Percentiles rank a stretch among this genome's conserved stretches.
These are phyloP conservation scores for Fragilaria radians DNA, from an alignment of 108 stramenopile genomes.

Conservation along the genomic window DNA sequence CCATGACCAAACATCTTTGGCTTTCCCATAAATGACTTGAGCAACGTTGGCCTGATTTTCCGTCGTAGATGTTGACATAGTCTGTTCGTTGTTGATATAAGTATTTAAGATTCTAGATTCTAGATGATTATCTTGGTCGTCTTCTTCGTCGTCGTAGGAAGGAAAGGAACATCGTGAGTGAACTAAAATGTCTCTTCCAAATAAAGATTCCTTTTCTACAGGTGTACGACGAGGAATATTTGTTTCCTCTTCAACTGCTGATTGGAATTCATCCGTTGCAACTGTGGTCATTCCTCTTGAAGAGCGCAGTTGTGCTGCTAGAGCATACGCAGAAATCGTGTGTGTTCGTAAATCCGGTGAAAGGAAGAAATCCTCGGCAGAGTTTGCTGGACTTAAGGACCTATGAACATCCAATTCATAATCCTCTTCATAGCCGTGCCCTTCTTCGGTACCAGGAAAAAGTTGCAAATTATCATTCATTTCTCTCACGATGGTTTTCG, in stretches of 20 bases:
- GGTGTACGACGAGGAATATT: neutral
- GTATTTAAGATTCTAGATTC: neutral
- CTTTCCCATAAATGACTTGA: slow-evolving; percentile 40
- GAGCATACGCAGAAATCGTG: slow-evolving; percentile 14
- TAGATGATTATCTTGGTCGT: neutral
- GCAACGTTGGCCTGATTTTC: slow-evolving; percentile 39
- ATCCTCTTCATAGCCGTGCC: slow-evolving; percentile 14
- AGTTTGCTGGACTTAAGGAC: slow-evolving; percentile 6
- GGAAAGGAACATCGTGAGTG: slow-evolving; percentile 1
- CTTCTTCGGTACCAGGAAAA: too few species aligned
- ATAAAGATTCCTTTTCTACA: neutral
- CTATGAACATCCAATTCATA: slow-evolving; percentile 4
- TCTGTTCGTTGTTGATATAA: neutral
- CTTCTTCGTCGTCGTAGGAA: slow-evolving; percentile 5
- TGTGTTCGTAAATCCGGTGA: slow-evolving; percentile 7
- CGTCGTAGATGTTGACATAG: neutral
- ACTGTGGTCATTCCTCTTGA: neutral
- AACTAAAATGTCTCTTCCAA: slow-evolving; percentile 7
- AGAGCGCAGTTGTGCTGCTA: slow-evolving; percentile 12
- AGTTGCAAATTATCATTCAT: too few species aligned
- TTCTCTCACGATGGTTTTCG: too few species aligned
- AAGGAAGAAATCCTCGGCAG: slow-evolving; percentile 16
- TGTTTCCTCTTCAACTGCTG: slow-evolving; percentile 4
- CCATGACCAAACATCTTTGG: slow-evolving; percentile 69
- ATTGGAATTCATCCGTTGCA: slow-evolving; percentile 15